phyloP scores from a whole-genome alignment of 768 basidiomycete species.

The Mycena amicta region DNA sequence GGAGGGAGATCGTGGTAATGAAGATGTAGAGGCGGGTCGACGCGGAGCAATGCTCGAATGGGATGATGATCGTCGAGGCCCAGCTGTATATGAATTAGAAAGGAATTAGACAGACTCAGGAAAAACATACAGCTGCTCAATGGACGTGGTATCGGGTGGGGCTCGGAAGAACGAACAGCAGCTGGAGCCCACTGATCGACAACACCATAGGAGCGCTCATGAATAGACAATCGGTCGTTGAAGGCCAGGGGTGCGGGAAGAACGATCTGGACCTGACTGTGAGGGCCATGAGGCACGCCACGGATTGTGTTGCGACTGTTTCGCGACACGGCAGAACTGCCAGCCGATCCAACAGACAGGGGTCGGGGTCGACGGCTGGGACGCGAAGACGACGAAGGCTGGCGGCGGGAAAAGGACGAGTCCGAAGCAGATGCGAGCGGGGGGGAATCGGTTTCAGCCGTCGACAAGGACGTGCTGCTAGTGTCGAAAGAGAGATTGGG shows the following conservation, averaged over 20 bases:
- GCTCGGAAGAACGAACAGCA: slow-evolving; percentile 14
- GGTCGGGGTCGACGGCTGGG: slow-evolving; percentile 34
- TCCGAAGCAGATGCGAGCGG: slow-evolving; percentile 4
- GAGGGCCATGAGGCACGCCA: slow-evolving; percentile 63
- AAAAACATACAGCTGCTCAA: slow-evolving; percentile 5
- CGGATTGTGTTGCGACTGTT: slow-evolving; percentile 45
- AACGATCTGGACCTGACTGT: slow-evolving; percentile 65
- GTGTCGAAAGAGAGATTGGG: slow-evolving; percentile 28
- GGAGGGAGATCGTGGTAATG: not conserved
- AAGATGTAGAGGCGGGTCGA: slow-evolving; percentile 2
- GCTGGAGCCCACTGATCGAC: slow-evolving; percentile 41
- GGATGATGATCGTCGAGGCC: slow-evolving; percentile 9
- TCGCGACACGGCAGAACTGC: slow-evolving; percentile 34
- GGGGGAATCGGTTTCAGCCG: slow-evolving; percentile 17
- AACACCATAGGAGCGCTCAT: slow-evolving; percentile 28
- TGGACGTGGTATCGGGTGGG: slow-evolving; percentile 15
- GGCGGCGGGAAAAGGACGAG: slow-evolving; percentile 15
- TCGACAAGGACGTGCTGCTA: slow-evolving; percentile 27
- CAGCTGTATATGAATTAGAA: slow-evolving; percentile 2
- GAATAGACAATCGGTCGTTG: too few species aligned
- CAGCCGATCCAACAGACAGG: slow-evolving; percentile 42
- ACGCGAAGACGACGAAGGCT: slow-evolving; percentile 19
- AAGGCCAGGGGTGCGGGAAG: slow-evolving; percentile 63
- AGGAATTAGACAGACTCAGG: not conserved
- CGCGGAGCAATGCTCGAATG: slow-evolving; percentile 13